A percentile compares a stretch with the other conserved stretches of the same genome.
phyloP scores from a whole-genome alignment of 2,329 filamentous ascomycete genomes.

The Corniculantispora saksenae region DNA sequence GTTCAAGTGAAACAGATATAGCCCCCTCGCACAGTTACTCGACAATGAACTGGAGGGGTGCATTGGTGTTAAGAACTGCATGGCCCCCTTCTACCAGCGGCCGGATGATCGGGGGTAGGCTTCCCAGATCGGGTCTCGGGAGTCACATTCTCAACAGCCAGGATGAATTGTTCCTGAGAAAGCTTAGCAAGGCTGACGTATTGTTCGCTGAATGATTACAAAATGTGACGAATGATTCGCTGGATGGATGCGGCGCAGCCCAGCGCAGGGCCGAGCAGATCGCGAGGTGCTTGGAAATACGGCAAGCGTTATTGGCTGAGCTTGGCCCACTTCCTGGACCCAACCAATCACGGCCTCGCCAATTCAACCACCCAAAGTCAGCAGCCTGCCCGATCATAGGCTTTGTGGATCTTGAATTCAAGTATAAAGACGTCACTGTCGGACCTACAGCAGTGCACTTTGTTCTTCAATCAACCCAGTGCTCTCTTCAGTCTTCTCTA shows the following conservation, averaged over 20 bases:
- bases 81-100: background rate
- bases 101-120: background rate
- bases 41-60: conserved; percentile 4
- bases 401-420: conserved; percentile 10
- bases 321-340: background rate
- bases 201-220: background rate
- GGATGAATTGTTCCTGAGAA: background rate
- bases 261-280: background rate
- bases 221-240: conserved; percentile 9
- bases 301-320: background rate
- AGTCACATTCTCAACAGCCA: background rate
- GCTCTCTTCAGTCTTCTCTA: background rate
- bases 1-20: background rate
- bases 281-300: conserved; percentile 17
- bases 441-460: background rate
- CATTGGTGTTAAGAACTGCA: background rate
- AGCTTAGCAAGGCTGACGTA: background rate
- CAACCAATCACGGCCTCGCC: conserved; percentile 8
- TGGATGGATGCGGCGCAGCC: background rate
- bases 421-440: conserved; percentile 20
- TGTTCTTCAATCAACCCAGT: background rate
- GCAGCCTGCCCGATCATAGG: conserved; percentile 3
- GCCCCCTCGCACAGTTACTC: background rate
- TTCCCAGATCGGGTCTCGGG: background rate
- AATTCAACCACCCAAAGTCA: conserved; percentile 4